Evolutionary conservation across 345 rosid genomes (phyloP).

Genomic region (Syzygium aqueum): DNA sequence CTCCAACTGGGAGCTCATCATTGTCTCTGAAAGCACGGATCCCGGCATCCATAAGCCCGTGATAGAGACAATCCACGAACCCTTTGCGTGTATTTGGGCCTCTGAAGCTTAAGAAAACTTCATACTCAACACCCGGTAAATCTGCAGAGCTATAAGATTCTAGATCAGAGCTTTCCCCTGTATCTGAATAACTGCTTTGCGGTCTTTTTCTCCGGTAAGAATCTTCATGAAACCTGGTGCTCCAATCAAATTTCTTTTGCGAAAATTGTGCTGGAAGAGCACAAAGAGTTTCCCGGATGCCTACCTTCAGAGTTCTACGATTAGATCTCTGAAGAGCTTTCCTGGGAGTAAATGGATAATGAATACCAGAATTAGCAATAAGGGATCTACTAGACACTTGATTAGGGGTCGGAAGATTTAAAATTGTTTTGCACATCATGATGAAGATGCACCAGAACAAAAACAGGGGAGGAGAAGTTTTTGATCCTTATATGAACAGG

Average conservation of each 20-base stretch:
- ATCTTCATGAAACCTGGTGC: not conserved
- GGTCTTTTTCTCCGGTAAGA: not conserved
- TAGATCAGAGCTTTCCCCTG: not conserved
- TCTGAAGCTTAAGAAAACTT: constrained; percentile 12
- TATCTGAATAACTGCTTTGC: not conserved
- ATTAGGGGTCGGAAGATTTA: not conserved
- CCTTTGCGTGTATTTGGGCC: constrained; percentile 6
- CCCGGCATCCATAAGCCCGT: not conserved
- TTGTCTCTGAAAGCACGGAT: constrained; percentile 8
- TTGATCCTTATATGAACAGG: not conserved
- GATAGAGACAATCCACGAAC: constrained; percentile 9
- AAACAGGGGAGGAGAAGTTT: not conserved
- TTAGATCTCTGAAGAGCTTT: not conserved
- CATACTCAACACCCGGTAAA: constrained; percentile 3
- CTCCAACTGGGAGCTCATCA: constrained; percentile 2
- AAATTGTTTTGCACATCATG: not conserved
- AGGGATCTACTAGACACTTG: not conserved
- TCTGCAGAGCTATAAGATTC: not conserved
- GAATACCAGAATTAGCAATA: not conserved
- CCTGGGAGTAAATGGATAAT: not conserved
- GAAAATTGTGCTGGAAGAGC: not conserved
- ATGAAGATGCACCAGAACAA: not conserved
- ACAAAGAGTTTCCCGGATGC: not conserved
- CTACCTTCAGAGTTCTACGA: not conserved
- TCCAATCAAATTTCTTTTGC: not conserved